Evolutionary conservation across 352 stramenopile species (phyloP), one percentile per base, ranked within the genome.

Genomic region (Pythium coloratum): DNA sequence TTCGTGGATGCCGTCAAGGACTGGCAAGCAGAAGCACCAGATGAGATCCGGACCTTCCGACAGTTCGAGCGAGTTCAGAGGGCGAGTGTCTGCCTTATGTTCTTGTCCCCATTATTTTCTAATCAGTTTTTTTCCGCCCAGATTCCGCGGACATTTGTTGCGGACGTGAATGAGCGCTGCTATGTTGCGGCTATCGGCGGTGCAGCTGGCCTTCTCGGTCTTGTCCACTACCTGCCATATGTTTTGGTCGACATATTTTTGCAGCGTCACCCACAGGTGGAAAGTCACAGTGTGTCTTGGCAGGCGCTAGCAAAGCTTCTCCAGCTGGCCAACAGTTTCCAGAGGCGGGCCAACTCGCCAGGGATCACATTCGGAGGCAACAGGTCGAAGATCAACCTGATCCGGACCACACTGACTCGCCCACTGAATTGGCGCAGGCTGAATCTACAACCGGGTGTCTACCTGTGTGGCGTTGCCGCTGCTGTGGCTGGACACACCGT

Each of bases 161-260:
- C 20, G 20, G 20, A 24, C 20, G 20, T 24, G 20, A 24, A 24
- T 24, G 20, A 24, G 20, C 28, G 32, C 10, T 58, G 51, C 51
- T 58, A 58, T 42, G 34, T 59, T 59, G 54, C 32, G 13, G 34
- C 32, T 47, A n/a, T 59, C 54, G 16, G 54, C 16, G 18, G 8
- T 5, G 54, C 54, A 59, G 54, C 54, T 49, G 54, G 32, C 30
- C 34, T 59, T 4, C 54, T 59, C 2, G 12, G 54, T 34, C 18
- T 49, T 6, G 32, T 47, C 10, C 12, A 59, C 32, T 59, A 47
- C 13, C 33, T 47, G 5, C 54, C 54, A 49, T 16, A 59, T 49
- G 32, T 16, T 14, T 44, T 59, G 54, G 28, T 59, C n/a, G 34
- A 44, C 20, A 38, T n/a, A 59, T 58, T 58, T 46, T 58, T 58